Evolutionary conservation across 2,329 filamentous ascomycete genomes (phyloP), one percentile per base, ranked within the genome.

Genomic region (Diaporthe sp.): DNA sequence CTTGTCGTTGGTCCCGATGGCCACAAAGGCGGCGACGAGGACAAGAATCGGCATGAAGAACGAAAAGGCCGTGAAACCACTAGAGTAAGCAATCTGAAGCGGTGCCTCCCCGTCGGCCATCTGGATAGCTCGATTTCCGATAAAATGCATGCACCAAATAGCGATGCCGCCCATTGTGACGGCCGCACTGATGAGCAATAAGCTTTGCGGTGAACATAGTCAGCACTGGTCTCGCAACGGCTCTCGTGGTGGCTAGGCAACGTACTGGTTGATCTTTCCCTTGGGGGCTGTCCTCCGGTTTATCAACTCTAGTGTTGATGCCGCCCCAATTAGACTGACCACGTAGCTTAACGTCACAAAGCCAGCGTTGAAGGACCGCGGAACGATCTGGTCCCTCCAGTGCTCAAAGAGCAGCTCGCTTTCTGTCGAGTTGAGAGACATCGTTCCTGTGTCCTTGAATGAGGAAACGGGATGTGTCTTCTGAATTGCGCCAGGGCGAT

Each of bases 81-180:
- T 85, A 69, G 89, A 94, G 86, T 97, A 97, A 47, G 90, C 88
- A 69, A 97, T 92, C 77, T 96, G 94, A 15, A 95, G 85, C 47
- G 89, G 84, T 17, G 84, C 77, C 75, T 90, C 83, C 52, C 93
- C 93, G 77, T 91, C 78, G 52, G 88, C 92, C 25, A 97, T 88
- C 35, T 93, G 86, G 76, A 96, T 93, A 19, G 95, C 94, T 70
- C 93, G 89, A 81, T 97, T 96, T 30, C 94, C 95, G 77, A 97
- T 93, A 79, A 94, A 96, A 81, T 97, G 94, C 89, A 94, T 94
- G 79, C 89, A 93, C 92, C 92, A 95, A 74, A 94, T 94, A 52
- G 92, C 87, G 76, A 95, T 91, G 3, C 92, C 93, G 10, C 93
- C 93, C 92, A 95, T 94, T 4, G 91, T 89, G 35, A 94, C 85